Evolutionary conservation across 2,329 filamentous ascomycete species (phyloP).

Genomic region (Penicillium vulpinum): DNA sequence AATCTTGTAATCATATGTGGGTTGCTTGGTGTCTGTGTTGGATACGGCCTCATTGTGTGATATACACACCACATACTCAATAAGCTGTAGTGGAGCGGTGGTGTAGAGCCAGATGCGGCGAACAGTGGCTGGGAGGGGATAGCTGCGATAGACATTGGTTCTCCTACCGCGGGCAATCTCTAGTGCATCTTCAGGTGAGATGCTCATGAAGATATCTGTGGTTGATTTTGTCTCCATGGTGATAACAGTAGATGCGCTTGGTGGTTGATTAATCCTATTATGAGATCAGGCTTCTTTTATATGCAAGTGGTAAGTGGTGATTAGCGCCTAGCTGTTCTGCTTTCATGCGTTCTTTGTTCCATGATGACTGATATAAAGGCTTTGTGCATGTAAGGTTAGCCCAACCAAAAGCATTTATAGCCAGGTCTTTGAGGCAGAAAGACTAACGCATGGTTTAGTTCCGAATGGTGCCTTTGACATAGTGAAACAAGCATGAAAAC

Average conservation of each 20-base stretch:
- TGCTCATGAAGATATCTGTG: conserved; percentile 1
- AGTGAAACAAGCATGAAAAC: not conserved
- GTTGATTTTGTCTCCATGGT: not conserved
- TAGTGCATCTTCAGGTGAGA: not conserved
- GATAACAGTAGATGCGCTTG: no score
- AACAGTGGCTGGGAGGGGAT: not conserved
- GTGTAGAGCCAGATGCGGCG: conserved; percentile 3
- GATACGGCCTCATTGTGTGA: not conserved
- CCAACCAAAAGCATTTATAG: not conserved
- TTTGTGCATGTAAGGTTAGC: not conserved
- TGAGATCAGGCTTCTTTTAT: not conserved
- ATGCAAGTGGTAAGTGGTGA: not conserved
- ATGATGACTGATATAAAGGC: not conserved
- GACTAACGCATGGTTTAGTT: no score
- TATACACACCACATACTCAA: conserved; percentile 5
- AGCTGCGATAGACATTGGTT: not conserved
- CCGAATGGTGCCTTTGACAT: not conserved
- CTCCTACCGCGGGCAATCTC: not conserved
- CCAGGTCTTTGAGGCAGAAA: not conserved
- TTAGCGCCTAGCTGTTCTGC: not conserved
- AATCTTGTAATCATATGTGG: not conserved
- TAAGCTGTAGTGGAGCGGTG: not conserved
- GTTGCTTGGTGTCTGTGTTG: not conserved
- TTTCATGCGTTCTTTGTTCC: not conserved
- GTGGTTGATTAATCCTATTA: no score